Evolutionary conservation across 169 alveolate genomes (phyloP), one percentile per base, ranked within the genome.

Genomic region (Theileria parva): DNA sequence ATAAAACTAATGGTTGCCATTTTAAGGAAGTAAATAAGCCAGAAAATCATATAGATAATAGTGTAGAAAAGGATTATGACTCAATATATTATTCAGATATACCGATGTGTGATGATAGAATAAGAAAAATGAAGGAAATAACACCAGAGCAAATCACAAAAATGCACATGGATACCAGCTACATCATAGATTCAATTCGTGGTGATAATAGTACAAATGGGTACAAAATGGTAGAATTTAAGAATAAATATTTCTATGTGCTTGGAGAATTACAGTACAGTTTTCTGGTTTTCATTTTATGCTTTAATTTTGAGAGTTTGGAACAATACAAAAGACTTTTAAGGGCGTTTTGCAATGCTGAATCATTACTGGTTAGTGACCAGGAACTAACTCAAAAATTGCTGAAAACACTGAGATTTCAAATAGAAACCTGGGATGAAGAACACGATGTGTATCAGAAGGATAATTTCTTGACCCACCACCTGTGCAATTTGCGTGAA

Each of bases 51-150:
- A 9, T 34, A 17, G 66, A 69, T 27, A 8, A 69, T 34, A 28
- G 48, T 23, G 77, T 28, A 23, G 69, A 25, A n/a, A 21, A 27
- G 66, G 39, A 44, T 19, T 34, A 50, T 23, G 27, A 19, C 39
- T 51, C 77, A 32, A 74, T 81, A 4, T 81, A 72, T 71, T 81
- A 81, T 48, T 81, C 88, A n/a, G 88, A 81, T 57, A 39, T 81
- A 21, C 84, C 64, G 53, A 27, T 25, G 60, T 13, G 65, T 17
- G 61, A 81, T 37, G 57, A 74, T n/a, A 19, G 53, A 9, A 69
- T 79, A 74, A 39, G n/a, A 1, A 64, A 8, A 11, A 0, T 15
- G 21, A 74, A 27, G 37, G 39, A 53, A 15, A 25, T 55, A 44
- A 8, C 80, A 6, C 85, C 88, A 23, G 83, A 67, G 2, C 37